phyloP scores from a whole-genome alignment of 768 basidiomycete species.

The Phylloporus rhodoxanthus region DNA sequence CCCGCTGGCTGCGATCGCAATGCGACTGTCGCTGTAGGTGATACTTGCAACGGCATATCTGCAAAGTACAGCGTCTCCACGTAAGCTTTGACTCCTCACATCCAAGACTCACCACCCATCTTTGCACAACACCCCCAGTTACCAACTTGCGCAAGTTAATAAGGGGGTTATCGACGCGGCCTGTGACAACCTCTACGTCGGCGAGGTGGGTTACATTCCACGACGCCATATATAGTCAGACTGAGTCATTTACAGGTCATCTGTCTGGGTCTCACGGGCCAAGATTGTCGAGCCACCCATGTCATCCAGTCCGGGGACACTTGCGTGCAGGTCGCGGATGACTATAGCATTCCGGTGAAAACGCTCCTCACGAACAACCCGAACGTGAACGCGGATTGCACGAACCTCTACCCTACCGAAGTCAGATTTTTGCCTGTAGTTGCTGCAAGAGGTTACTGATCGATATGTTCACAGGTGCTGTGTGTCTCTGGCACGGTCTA shows the following conservation, averaged over 20 bases:
- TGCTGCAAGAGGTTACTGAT: conserved; percentile 1
- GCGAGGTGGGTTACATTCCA: conserved; percentile 33
- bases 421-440: conserved; percentile 28
- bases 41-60: conserved; percentile 66
- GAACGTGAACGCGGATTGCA: conserved; percentile 47
- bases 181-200: conserved; percentile 54
- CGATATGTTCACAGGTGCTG: conserved; percentile 16
- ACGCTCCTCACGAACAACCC: conserved; percentile 60
- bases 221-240: not conserved
- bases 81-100: conserved; percentile 32
- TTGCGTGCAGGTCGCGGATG: conserved; percentile 40
- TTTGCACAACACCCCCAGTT: conserved; percentile 22
- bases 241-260: conserved; percentile 15
- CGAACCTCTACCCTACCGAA: conserved; percentile 56
- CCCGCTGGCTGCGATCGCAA: conserved; percentile 50
- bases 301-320: conserved; percentile 44
- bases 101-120: not conserved
- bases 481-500: conserved; percentile 23
- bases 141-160: no score
- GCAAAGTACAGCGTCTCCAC: conserved; percentile 55
- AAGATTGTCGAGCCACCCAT: conserved; percentile 53
- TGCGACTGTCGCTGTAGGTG: conserved; percentile 51
- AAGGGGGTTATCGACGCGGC: no score
- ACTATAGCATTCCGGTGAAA: conserved; percentile 38
- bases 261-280: conserved; percentile 52